Evolutionary conservation across 768 basidiomycete species (phyloP), one percentile per base, ranked within the genome.

Genomic region (Asterophora parasitica): DNA sequence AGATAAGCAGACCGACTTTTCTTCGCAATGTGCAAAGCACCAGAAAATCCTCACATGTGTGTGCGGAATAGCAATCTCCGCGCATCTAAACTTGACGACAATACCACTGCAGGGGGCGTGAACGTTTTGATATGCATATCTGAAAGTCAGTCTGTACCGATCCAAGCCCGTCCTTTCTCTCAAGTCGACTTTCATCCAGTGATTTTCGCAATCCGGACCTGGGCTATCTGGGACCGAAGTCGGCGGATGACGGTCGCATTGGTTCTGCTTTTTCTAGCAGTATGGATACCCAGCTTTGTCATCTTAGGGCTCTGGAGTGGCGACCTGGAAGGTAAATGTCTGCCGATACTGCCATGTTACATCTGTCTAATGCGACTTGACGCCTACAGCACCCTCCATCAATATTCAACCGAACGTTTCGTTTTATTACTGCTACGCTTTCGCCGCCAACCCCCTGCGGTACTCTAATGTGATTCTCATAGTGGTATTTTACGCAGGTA

Each of bases 111-210:
- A 46, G 45, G 36, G 45, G 35, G 35, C 16, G 26, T 39, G 7
- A 46, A 46, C 17, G 39, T 46, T n/a, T 31, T n/a, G 3, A 39
- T 46, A 3, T 46, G 45, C 13, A 46, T 46, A 38, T 27, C 45
- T 13, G 36, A 46, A 46, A 40, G 45, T 46, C 17, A 26, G 12
- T 37, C 3, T 7, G 4, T 4, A 5, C 19, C 17, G 9, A 3
- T 7, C 17, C 11, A 17, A 3, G 17, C 4, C 36, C 17, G 16
- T 17, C 15, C 3, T 32, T 12, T 26, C 16, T 9, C 7, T 27
- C 44, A n/a, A n/a, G n/a, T 36, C 9, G 28, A 20, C 30, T 11
- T 17, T 38, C 12, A 11, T 12, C 6, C 20, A 46, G 45, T 46
- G 26, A 46, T 46, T 12, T 46, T 46, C 16, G 35, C 16, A 1